Conservation (phyloP, 2,329 filamentous ascomycete species). For the Sarocladium oryzae region DNA sequence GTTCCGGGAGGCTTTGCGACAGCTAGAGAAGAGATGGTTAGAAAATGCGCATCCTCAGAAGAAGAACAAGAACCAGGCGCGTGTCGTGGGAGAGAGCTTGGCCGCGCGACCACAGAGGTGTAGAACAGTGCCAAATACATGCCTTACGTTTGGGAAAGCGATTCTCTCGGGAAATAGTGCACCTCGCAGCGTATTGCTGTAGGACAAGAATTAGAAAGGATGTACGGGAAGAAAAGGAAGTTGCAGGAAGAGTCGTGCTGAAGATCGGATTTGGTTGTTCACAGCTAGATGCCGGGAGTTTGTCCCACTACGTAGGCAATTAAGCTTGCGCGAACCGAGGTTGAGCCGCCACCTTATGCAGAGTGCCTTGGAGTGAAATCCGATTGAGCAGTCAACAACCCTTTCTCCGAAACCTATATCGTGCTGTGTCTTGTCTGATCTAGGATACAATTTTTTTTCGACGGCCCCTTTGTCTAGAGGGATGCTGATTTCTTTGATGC, state of each 20-base stretch:
- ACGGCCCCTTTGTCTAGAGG: too few relatives aligned
- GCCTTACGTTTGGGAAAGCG: background rate
- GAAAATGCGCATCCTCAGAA: too few relatives aligned
- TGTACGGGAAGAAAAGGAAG: background rate
- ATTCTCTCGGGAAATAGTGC: background rate
- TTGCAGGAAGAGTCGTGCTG: background rate
- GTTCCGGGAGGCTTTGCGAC: background rate
- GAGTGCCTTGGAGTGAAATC: background rate
- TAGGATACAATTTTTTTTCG: too few relatives aligned
- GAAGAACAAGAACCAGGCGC: background rate
- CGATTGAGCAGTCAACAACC: too few relatives aligned
- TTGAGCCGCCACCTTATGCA: constrained; percentile 1
- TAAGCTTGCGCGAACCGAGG: background rate
- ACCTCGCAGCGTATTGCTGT: background rate
- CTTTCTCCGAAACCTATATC: too few relatives aligned
- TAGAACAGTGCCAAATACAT: too few relatives aligned
- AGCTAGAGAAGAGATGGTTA: background rate
- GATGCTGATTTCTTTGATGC: too few relatives aligned
- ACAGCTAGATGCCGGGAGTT: background rate
- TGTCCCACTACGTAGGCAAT: background rate
- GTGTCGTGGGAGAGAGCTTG: background rate
- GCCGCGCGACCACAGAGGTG: background rate
- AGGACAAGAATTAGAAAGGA: background rate
- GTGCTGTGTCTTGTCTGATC: too few relatives aligned
- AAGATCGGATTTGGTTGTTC: background rate